These are phyloP conservation scores for Choanephora cucurbitarum DNA, from an alignment of 371 early-diverging fungal genomes.

Conservation along the genomic window DNA sequence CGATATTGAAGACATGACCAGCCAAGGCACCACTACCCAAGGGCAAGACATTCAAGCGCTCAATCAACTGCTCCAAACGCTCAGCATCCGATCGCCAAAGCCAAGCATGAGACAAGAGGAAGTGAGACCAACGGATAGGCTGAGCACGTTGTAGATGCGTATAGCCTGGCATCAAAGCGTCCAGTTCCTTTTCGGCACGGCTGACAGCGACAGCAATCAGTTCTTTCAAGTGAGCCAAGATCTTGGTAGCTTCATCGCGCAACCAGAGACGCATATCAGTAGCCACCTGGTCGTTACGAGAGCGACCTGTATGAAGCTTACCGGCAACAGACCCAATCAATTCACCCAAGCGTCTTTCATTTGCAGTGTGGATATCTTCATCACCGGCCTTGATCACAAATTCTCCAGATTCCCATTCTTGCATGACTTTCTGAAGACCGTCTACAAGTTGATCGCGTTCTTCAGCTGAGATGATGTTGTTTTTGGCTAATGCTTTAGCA, in stretches of 20 bases:
- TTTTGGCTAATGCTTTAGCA: slow-evolving; percentile 78
- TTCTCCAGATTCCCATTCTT: slow-evolving; percentile 81
- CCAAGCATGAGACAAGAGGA: slow-evolving; percentile 88
- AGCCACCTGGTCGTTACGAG: slow-evolving; percentile 97
- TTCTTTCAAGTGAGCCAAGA: slow-evolving; percentile 69
- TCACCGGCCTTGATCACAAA: slow-evolving; percentile 83
- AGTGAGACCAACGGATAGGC: slow-evolving; percentile 96
- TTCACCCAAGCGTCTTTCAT: slow-evolving; percentile 94
- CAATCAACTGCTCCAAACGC: slow-evolving; percentile 77
- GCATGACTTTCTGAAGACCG: slow-evolving; percentile 76
- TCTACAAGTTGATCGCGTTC: slow-evolving; percentile 74
- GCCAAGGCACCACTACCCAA: slow-evolving; percentile 95
- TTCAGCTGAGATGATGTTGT: slow-evolving; percentile 72
- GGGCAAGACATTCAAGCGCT: slow-evolving; percentile 83
- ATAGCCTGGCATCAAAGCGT: slow-evolving; percentile 96
- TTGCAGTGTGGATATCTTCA: slow-evolving; percentile 98
- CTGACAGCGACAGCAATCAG: slow-evolving; percentile 71
- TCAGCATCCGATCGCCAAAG: slow-evolving; percentile 86
- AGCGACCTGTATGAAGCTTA: slow-evolving; percentile 96
- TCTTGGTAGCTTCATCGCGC: slow-evolving; percentile 70
- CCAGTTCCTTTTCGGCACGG: slow-evolving; percentile 85
- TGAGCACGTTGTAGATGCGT: slow-evolving; percentile 98
- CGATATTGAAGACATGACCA: slow-evolving; percentile 96
- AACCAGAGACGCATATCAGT: slow-evolving; percentile 97
- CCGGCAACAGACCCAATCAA: slow-evolving; percentile 91